A percentile compares a stretch with the other conserved stretches of the same genome.
These are phyloP conservation scores for Saccharum officinarum DNA, from an alignment of 176 grass and related monocot genomes.

Conservation along the genomic window DNA sequence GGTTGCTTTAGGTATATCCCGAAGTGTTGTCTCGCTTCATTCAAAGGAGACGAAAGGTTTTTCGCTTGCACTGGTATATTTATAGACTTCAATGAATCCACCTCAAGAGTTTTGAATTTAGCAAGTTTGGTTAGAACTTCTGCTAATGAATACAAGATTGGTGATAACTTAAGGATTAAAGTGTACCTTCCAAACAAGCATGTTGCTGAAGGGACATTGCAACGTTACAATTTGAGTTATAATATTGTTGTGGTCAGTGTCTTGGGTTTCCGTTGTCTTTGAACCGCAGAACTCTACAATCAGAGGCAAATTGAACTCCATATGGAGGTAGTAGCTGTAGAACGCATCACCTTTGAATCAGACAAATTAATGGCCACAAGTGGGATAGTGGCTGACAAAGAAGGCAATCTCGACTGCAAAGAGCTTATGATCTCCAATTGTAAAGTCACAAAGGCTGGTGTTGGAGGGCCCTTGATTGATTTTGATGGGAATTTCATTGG, in stretches of 20 bases:
- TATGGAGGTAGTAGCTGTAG: not conserved
- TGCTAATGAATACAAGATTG: not conserved
- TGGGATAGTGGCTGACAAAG: not conserved
- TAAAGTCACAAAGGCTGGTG: slow-evolving; percentile 7
- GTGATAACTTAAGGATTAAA: not conserved
- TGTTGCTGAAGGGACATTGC: not conserved
- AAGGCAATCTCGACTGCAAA: not conserved
- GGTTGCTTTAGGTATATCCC: not conserved
- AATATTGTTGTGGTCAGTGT: not conserved
- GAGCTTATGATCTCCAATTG: slow-evolving; percentile 4
- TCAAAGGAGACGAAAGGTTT: not conserved
- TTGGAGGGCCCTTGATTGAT: slow-evolving; percentile 18
- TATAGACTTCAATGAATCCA: not conserved
- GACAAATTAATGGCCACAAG: slow-evolving; percentile 8
- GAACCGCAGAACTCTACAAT: not conserved
- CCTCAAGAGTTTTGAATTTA: not conserved
- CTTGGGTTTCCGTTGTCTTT: not conserved
- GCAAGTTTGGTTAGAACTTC: not conserved
- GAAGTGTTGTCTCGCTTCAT: slow-evolving; percentile 16
- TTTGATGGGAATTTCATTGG: not conserved
- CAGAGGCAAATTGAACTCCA: not conserved
- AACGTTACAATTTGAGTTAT: not conserved
- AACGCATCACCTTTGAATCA: not conserved
- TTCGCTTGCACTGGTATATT: not conserved
- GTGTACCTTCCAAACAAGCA: slow-evolving; percentile 1